Evolutionary conservation across 78 protist species (phyloP).

Genomic region (Dictyostelium intermedium): DNA sequence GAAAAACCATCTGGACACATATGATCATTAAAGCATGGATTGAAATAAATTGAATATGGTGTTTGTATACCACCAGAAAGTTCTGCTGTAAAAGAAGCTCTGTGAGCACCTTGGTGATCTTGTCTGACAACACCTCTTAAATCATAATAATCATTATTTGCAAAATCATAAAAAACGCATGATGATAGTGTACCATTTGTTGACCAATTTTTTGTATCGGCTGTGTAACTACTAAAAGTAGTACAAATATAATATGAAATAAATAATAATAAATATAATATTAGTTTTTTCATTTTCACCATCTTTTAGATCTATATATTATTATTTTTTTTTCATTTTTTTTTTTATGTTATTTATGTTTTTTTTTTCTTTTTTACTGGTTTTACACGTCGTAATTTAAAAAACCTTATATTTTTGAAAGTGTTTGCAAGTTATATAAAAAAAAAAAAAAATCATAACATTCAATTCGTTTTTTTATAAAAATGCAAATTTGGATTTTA

Average conservation of each 20-base stretch:
- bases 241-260: background rate
- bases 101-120: background rate
- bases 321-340: background rate
- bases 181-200: background rate
- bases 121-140: background rate
- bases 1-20: background rate
- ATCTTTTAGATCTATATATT: too few species aligned
- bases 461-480: too few species aligned
- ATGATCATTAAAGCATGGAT: background rate
- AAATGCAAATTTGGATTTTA: too few species aligned
- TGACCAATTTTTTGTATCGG: background rate
- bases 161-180: background rate
- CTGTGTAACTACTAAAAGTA: background rate
- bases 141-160: background rate
- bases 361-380: too few species aligned
- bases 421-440: too few species aligned
- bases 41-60: too few species aligned
- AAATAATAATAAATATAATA: background rate
- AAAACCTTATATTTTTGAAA: too few species aligned
- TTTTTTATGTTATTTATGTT: too few species aligned
- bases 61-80: background rate
- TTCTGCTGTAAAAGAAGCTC: background rate
- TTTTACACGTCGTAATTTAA: too few species aligned
- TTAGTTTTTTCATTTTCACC: background rate
- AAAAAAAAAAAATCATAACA: too few species aligned